These are phyloP conservation scores for Leishmania turanica DNA, from an alignment of 208 protist species.

Conservation along the genomic window DNA sequence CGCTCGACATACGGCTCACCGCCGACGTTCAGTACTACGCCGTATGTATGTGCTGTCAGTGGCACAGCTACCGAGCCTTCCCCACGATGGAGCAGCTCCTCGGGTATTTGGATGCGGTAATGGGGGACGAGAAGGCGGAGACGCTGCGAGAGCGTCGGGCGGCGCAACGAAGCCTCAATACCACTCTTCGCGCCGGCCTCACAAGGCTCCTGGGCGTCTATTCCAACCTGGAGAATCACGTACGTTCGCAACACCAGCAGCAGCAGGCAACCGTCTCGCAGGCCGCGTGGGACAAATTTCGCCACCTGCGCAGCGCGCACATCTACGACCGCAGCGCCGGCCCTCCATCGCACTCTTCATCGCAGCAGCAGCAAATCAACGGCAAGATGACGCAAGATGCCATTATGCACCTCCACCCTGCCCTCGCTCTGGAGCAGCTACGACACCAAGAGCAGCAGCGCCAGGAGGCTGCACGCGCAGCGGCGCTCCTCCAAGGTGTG, in stretches of 20 bases:
- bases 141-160: constrained; percentile 33
- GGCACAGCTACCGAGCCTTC: constrained; percentile 42
- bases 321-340: neutral
- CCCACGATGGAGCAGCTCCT: constrained; percentile 31
- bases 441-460: constrained; percentile 8
- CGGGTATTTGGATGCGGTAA: constrained; percentile 27
- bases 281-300: constrained; percentile 24
- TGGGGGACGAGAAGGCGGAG: constrained; percentile 19
- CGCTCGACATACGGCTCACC: constrained; percentile 32
- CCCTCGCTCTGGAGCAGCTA: constrained; percentile 41
- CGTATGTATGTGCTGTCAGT: constrained; percentile 57
- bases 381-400: neutral
- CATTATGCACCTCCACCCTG: constrained; percentile 19
- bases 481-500: neutral
- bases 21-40: constrained; percentile 42
- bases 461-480: neutral
- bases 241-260: too few relatives aligned
- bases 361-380: neutral
- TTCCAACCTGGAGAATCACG: neutral
- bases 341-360: neutral
- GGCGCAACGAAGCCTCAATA: constrained; percentile 28
- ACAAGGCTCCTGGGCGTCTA: neutral
- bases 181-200: constrained; percentile 12
- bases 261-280: constrained; percentile 17
- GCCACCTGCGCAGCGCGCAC: neutral